Evolutionary conservation across 306 rosid genomes (phyloP), one percentile per base, ranked within the genome.

Genomic region (Acacia crassicarpa): DNA sequence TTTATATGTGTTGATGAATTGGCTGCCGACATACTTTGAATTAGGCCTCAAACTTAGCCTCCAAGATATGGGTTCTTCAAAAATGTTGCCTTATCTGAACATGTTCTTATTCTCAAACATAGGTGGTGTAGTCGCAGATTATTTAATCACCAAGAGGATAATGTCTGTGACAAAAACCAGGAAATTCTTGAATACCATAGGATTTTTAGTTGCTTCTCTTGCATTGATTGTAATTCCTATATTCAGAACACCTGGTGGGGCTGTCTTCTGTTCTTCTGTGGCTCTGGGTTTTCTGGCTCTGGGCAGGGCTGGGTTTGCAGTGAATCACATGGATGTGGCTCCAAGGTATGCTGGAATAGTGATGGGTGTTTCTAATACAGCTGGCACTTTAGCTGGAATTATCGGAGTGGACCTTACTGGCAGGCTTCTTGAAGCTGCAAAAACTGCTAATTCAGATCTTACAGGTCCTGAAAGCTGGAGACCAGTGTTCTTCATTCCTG

Each of bases 231-330:
- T 90, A 71, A 90, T 95, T 59, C 99, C 99, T 1, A 41, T 87
- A 76, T 95, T 95, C 77, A 88, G 98, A 80, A 93, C 97, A 46
- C 89, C 97, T 6, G 80, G 82, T 74, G 99, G 99, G 67, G 99
- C 99, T 61, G 89, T 95, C 40, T 85, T 95, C 75, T 95, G 98
- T 85, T 93, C 99, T 40, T 93, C 99, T 3, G 91, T 92, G 77
- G 99, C 98, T 5, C 97, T 95, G 72, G 99, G 99, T 46, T 95
- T 95, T 88, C 87, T 95, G 86, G 99, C 99, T 1, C 90, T 95
- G 5, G 99, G 98, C 35, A 91, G 99, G 72, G 99, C 99, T 33
- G 98, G 99, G 49, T 95, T 95, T 68, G 99, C 99, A 0, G 99
- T 95, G 82, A 93, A 95, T 80, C 99, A 95, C 80, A 90, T 95